Percentiles rank a stretch among this genome's conserved stretches.
Conservation (phyloP, 129 eudicot species). For the Pittosporum tobira region DNA sequence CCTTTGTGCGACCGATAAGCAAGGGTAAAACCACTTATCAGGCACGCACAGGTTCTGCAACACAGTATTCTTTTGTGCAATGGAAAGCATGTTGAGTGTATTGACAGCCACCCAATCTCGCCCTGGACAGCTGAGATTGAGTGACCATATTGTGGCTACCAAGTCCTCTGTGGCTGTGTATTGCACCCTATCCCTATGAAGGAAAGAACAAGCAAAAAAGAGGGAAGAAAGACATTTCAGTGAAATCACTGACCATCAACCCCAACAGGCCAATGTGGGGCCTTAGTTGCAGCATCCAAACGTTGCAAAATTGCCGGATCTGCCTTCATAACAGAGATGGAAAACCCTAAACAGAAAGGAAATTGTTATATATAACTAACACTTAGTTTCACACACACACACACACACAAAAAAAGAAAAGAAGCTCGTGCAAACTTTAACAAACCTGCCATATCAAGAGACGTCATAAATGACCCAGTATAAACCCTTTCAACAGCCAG, state of each 20-base stretch:
- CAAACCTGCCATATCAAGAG: slow-evolving; percentile 95
- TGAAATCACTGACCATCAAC: slow-evolving; percentile 60
- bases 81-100: no score
- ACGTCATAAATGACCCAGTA: slow-evolving; percentile 98
- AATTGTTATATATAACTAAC: not conserved
- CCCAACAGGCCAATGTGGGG: slow-evolving; percentile 93
- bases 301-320: slow-evolving; percentile 58
- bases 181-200: no score
- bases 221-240: slow-evolving; percentile 5
- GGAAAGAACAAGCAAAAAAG: not conserved
- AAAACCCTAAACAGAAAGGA: slow-evolving; percentile 51
- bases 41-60: no score
- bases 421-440: slow-evolving; percentile 5
- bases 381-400: not conserved
- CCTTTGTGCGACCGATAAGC: no score
- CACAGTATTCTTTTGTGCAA: no score
- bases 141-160: no score
- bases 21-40: no score
- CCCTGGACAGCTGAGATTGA: no score
- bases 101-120: no score
- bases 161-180: no score
- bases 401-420: no score
- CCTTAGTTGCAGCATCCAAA: slow-evolving; percentile 85
- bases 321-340: slow-evolving; percentile 83
- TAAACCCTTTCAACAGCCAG: slow-evolving; percentile 92